phyloP scores from a whole-genome alignment of 2,329 filamentous ascomycete species.

The Rhynchosporium graminicola region DNA sequence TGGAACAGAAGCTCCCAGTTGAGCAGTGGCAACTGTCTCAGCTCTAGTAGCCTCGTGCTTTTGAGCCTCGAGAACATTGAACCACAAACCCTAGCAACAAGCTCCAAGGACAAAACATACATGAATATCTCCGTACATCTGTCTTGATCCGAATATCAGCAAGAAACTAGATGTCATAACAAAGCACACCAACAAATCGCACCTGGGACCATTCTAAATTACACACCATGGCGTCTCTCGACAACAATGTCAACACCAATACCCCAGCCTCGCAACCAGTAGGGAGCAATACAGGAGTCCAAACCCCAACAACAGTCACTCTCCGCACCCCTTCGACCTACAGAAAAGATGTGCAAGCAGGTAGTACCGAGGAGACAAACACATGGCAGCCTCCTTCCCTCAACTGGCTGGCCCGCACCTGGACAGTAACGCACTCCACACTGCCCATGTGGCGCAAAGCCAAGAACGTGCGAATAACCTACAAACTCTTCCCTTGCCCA shows the following conservation, averaged over 20 bases:
- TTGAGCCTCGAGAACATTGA: no score
- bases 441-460: slow-evolving; percentile 79
- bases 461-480: slow-evolving; percentile 79
- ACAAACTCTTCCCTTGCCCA: slow-evolving; percentile 52
- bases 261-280: neutral
- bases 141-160: no score
- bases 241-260: neutral
- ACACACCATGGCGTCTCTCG: neutral
- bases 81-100: no score
- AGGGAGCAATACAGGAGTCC: neutral
- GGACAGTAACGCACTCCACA: slow-evolving; percentile 75
- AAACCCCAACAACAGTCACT: slow-evolving; percentile 5
- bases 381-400: slow-evolving; percentile 36
- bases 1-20: neutral
- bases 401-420: slow-evolving; percentile 65
- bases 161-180: neutral
- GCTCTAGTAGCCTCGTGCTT: no score
- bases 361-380: neutral
- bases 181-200: neutral
- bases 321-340: slow-evolving; percentile 2
- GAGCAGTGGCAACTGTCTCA: no score
- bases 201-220: neutral
- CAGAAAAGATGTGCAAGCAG: slow-evolving; percentile 4
- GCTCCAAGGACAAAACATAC: no score
- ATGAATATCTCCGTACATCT: no score